phyloP scores from a whole-genome alignment of 768 basidiomycete genomes.

The Termitomyces bulborhizus region DNA sequence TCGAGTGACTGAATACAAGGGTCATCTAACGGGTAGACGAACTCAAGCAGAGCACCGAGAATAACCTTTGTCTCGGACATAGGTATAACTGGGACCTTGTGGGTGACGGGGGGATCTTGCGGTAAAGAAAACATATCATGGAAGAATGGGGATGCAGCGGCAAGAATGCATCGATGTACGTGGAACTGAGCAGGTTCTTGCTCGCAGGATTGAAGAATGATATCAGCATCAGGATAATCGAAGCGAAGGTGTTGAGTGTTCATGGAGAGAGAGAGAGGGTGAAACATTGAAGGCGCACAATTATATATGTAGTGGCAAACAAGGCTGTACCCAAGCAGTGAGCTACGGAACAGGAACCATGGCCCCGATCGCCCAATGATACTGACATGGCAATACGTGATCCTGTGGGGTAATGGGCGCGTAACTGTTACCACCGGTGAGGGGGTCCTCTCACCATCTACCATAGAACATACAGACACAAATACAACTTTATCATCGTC shows the following conservation, averaged over 20 bases:
- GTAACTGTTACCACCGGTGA: neutral
- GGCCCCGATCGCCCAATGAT: neutral
- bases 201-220: conserved; percentile 41
- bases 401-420: neutral
- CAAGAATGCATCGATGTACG: conserved; percentile 57
- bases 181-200: conserved; percentile 40
- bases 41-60: conserved; percentile 46
- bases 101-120: conserved; percentile 26
- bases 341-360: neutral
- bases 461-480: conserved; percentile 11
- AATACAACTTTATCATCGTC: conserved; percentile 7
- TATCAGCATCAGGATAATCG: conserved; percentile 44
- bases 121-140: conserved; percentile 62
- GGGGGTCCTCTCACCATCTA: neutral
- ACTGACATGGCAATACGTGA: neutral
- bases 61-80: conserved; percentile 43
- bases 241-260: conserved; percentile 31
- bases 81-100: conserved; percentile 39
- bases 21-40: conserved; percentile 57
- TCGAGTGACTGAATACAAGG: conserved; percentile 48
- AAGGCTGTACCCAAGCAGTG: conserved; percentile 3
- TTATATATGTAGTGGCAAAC: neutral
- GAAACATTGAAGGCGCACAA: conserved; percentile 1
- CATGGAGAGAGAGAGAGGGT: conserved; percentile 4
- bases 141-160: conserved; percentile 64